A percentile compares a stretch with the other conserved stretches of the same genome.
Evolutionary conservation across 345 rosid genomes (phyloP).

Genomic region (Citrus cavaleriei): DNA sequence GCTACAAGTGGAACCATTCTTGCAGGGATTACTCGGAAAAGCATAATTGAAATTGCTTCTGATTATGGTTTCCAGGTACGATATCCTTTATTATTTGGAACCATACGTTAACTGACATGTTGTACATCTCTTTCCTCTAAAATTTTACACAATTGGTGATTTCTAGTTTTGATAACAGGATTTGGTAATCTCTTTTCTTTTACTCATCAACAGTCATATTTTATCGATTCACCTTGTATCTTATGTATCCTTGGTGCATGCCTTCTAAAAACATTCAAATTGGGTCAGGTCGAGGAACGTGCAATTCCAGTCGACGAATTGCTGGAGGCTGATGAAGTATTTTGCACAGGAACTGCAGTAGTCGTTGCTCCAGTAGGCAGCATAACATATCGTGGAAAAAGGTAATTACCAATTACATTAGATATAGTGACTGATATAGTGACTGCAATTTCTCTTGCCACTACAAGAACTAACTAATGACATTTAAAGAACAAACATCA

Average conservation of each 20-base stretch:
- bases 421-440: too few species aligned
- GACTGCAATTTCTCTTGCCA: background rate
- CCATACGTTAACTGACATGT: background rate
- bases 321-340: slow-evolving; percentile 54
- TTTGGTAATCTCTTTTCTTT: too few species aligned
- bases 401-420: background rate
- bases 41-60: slow-evolving; percentile 62
- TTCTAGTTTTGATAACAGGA: too few species aligned
- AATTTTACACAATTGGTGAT: too few species aligned
- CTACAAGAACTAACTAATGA: background rate
- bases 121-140: too few species aligned
- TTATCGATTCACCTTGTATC: background rate
- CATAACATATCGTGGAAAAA: background rate
- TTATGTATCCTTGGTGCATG: background rate
- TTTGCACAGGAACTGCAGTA: slow-evolving; percentile 61
- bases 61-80: slow-evolving; percentile 78
- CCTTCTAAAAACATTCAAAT: background rate
- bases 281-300: slow-evolving; percentile 62
- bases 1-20: slow-evolving; percentile 73
- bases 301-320: slow-evolving; percentile 49
- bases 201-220: too few species aligned
- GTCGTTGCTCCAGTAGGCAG: slow-evolving; percentile 30
- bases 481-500: background rate
- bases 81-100: background rate
- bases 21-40: slow-evolving; percentile 67